Conservation (phyloP, 148 eudicot species). For the Polygonum aviculare region DNA sequence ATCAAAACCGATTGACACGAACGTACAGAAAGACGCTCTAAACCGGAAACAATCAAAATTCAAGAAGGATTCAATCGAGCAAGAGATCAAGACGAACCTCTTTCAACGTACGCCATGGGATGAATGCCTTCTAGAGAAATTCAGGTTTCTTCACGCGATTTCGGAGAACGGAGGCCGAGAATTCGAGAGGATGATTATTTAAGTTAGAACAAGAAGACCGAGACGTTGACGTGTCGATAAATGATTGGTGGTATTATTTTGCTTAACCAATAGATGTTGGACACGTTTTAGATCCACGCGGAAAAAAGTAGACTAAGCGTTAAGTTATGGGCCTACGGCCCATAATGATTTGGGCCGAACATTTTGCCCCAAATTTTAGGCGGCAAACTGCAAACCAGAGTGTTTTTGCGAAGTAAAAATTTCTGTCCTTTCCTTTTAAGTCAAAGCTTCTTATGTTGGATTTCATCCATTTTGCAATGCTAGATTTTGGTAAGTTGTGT, state of each 20-base stretch:
- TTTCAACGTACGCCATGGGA: slow-evolving; percentile 7
- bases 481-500: no score
- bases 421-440: neutral
- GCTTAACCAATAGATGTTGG: neutral
- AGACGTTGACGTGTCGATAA: neutral
- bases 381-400: slow-evolving; percentile 13
- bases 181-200: neutral
- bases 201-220: neutral
- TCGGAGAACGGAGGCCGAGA: neutral
- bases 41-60: neutral
- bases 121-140: neutral
- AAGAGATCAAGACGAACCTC: neutral
- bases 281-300: neutral
- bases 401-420: slow-evolving; percentile 58
- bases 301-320: no score
- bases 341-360: no score
- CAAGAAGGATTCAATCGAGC: neutral
- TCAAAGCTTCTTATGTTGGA: neutral
- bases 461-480: no score
- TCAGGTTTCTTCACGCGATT: neutral
- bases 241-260: neutral
- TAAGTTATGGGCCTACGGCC: no score
- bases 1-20: neutral
- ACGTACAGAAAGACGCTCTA: neutral
- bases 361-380: neutral